Percentiles rank a stretch among this genome's conserved stretches.
Conservation (phyloP, 371 early-diverging fungal genomes). For the Nematocida major region DNA sequence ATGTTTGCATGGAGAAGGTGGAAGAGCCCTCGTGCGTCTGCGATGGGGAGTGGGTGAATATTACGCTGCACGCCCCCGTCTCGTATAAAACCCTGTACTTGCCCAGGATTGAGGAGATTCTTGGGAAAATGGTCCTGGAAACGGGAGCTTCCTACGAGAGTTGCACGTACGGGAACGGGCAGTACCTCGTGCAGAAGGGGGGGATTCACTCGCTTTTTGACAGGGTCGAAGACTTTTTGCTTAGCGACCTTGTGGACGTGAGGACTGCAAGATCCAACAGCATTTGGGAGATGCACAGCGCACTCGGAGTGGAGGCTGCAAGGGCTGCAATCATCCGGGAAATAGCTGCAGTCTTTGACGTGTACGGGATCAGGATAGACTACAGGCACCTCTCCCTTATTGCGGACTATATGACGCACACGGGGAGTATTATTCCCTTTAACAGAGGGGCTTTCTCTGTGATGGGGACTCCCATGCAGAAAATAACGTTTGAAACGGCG, state of each 20-base stretch:
- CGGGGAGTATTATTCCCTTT: conserved; percentile 67
- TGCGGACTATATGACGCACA: conserved; percentile 89
- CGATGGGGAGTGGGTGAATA: not conserved
- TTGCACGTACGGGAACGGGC: conserved; percentile 17
- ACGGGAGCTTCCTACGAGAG: not conserved
- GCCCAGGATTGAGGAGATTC: conserved; percentile 9
- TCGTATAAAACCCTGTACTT: conserved; percentile 28
- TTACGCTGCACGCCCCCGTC: conserved; percentile 3
- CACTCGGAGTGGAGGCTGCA: conserved; percentile 97
- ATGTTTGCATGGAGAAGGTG: not conserved
- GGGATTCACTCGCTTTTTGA: conserved; percentile 60
- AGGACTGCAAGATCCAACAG: conserved; percentile 75
- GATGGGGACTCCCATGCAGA: conserved; percentile 26
- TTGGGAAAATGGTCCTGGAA: not conserved
- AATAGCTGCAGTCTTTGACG: conserved; percentile 84
- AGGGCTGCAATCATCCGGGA: conserved; percentile 85
- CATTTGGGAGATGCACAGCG: conserved; percentile 77
- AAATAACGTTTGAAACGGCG: conserved; percentile 43
- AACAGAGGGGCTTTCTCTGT: conserved; percentile 14
- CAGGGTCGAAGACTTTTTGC: conserved; percentile 80
- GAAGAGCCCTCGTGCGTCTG: not conserved
- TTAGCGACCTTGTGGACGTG: conserved; percentile 68
- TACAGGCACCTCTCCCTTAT: conserved; percentile 85
- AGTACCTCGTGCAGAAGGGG: conserved; percentile 65
- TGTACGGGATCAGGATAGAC: conserved; percentile 90